These are phyloP conservation scores for Grammothele lineata DNA, from an alignment of 768 basidiomycete genomes.

Conservation along the genomic window DNA sequence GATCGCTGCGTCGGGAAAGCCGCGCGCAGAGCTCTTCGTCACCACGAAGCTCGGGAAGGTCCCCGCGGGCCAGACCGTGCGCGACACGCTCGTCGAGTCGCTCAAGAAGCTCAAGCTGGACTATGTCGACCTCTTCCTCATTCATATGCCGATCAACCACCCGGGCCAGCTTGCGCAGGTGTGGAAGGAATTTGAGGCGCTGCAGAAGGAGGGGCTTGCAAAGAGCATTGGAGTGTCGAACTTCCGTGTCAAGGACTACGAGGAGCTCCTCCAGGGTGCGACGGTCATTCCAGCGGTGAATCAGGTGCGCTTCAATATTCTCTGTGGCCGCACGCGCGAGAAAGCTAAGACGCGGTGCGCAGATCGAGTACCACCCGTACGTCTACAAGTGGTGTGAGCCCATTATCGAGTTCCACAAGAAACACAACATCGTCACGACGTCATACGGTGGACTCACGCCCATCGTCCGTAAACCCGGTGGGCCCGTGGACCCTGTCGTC, in stretches of 20 bases:
- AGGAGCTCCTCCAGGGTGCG: conserved; percentile 39
- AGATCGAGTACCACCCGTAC: conserved; percentile 56
- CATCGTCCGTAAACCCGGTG: conserved; percentile 30
- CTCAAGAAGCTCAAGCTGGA: conserved; percentile 37
- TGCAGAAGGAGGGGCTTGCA: conserved; percentile 37
- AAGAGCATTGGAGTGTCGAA: conserved; percentile 53
- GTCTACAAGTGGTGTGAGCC: conserved; percentile 39
- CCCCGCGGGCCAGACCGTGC: conserved; percentile 30
- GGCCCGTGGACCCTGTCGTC: conserved; percentile 37
- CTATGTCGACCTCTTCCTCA: conserved; percentile 41
- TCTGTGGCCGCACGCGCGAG: too few species aligned
- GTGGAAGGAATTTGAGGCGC: conserved; percentile 41
- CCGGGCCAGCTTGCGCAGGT: conserved; percentile 27
- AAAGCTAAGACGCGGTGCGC: too few species aligned
- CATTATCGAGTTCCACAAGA: conserved; percentile 30
- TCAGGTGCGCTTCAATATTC: conserved; percentile 33
- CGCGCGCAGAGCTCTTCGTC: conserved; percentile 38
- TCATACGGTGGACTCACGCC: conserved; percentile 40
- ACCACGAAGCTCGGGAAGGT: conserved; percentile 36
- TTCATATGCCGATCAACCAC: conserved; percentile 33
- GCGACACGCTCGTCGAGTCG: conserved; percentile 33
- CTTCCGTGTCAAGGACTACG: conserved; percentile 39
- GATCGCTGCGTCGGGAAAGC: conserved; percentile 29
- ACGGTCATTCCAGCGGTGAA: conserved; percentile 48
- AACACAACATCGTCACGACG: conserved; percentile 35